Percentiles rank a stretch among this genome's conserved stretches.
phyloP scores from a whole-genome alignment of 495 filamentous ascomycete genomes.

The Annulohypoxylon bovei region DNA sequence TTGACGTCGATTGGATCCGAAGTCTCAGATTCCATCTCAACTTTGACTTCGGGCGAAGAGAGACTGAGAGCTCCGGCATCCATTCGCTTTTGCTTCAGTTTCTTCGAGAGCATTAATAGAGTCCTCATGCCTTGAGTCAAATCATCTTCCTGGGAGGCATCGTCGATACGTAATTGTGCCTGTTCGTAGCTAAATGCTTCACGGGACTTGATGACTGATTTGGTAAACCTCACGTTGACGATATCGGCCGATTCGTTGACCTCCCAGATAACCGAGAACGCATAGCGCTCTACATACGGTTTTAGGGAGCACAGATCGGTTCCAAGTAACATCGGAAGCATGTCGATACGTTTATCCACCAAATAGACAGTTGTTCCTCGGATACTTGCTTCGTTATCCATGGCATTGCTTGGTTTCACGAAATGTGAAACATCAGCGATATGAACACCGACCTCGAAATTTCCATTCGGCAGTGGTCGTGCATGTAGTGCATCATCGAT shows the following conservation, averaged over 20 bases:
- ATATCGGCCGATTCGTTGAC: slow-evolving; percentile 85
- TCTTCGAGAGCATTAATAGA: slow-evolving; percentile 88
- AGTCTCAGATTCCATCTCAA: slow-evolving; percentile 92
- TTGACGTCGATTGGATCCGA: slow-evolving; percentile 96
- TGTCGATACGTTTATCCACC: slow-evolving; percentile 98
- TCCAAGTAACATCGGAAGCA: slow-evolving; percentile 94
- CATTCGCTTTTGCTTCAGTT: slow-evolving; percentile 94
- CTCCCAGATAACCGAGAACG: slow-evolving; percentile 96
- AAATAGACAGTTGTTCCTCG: slow-evolving; percentile 97
- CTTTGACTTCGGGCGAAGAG: slow-evolving; percentile 92
- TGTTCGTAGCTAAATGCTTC: slow-evolving; percentile 98
- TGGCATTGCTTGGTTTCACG: slow-evolving; percentile 94
- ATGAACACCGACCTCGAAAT: slow-evolving; percentile 97
- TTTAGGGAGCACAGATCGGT: slow-evolving; percentile 97
- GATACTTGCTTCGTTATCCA: slow-evolving; percentile 93
- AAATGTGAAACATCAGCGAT: slow-evolving; percentile 99
- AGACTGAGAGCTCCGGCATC: slow-evolving; percentile 94
- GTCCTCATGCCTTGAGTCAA: slow-evolving; percentile 90
- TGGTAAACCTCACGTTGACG: slow-evolving; percentile 83
- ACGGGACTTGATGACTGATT: slow-evolving; percentile 97
- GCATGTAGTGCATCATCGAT: slow-evolving; percentile 98
- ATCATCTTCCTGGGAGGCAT: slow-evolving; percentile 83
- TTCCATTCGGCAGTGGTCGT: slow-evolving; percentile 84
- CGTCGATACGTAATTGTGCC: slow-evolving; percentile 92
- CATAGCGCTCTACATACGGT: slow-evolving; percentile 95